A percentile compares a stretch with the other conserved stretches of the same genome.
These are phyloP conservation scores for Dactylonectria estremocensis DNA, from an alignment of 2,329 filamentous ascomycete genomes.

Conservation along the genomic window DNA sequence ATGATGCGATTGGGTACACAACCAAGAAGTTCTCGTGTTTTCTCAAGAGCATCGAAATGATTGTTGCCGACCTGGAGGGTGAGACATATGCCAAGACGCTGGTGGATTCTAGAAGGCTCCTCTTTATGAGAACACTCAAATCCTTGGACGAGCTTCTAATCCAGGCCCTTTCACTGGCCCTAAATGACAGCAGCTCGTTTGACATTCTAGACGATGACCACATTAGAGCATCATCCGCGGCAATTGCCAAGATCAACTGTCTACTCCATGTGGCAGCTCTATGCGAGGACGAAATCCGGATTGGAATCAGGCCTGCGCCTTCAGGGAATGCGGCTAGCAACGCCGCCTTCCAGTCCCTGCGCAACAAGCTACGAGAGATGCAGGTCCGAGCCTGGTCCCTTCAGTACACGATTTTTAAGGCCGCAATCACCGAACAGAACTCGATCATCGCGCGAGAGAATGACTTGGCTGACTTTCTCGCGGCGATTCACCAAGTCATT, in stretches of 20 bases:
- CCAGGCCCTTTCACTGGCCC: conserved; percentile 77
- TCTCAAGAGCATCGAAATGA: conserved; percentile 87
- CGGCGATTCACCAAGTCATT: conserved; percentile 85
- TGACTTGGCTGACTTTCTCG: conserved; percentile 84
- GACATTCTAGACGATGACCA: conserved; percentile 89
- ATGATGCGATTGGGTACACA: conserved; percentile 85
- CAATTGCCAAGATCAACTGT: conserved; percentile 79
- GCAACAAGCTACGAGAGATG: conserved; percentile 85
- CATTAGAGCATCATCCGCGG: conserved; percentile 79
- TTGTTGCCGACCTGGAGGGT: conserved; percentile 73
- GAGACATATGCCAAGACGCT: conserved; percentile 76
- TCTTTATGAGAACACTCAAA: conserved; percentile 83
- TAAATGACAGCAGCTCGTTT: conserved; percentile 79
- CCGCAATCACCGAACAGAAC: conserved; percentile 79
- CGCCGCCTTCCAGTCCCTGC: conserved; percentile 66
- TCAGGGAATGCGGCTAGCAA: conserved; percentile 69
- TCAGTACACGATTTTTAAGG: conserved; percentile 84
- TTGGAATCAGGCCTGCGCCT: conserved; percentile 78
- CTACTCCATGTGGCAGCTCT: conserved; percentile 85
- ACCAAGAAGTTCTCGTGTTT: conserved; percentile 93
- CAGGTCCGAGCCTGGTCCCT: conserved; percentile 91
- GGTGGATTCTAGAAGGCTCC: conserved; percentile 75
- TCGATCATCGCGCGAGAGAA: conserved; percentile 77
- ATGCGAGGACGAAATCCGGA: conserved; percentile 87
- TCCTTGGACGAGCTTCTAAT: conserved; percentile 83